These are phyloP conservation scores for Rhodamnia argentea DNA, from an alignment of 345 rosid genomes.

Conservation along the genomic window DNA sequence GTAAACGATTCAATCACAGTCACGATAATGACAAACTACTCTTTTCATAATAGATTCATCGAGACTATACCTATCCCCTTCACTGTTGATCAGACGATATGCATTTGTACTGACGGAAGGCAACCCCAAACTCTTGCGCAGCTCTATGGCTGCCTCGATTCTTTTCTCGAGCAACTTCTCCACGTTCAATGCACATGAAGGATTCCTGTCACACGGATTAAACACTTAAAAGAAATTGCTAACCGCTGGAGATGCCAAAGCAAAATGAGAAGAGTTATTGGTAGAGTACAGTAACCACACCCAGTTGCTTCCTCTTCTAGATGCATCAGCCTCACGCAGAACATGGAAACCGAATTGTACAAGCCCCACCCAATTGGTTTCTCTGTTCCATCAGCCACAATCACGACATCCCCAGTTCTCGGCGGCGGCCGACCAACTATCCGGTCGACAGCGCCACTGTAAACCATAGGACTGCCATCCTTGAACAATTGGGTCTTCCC, in stretches of 20 bases:
- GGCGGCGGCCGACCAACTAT: slow-evolving; percentile 82
- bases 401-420: slow-evolving; percentile 72
- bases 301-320: slow-evolving; percentile 74
- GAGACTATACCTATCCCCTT: slow-evolving; percentile 71
- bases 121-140: slow-evolving; percentile 57
- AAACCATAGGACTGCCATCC: slow-evolving; percentile 89
- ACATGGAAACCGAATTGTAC: slow-evolving; percentile 83
- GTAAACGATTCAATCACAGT: not conserved
- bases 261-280: not conserved
- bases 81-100: slow-evolving; percentile 76
- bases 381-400: slow-evolving; percentile 78
- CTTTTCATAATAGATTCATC: not conserved
- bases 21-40: not conserved
- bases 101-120: slow-evolving; percentile 67
- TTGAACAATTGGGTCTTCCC: slow-evolving; percentile 86
- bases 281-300: slow-evolving; percentile 5
- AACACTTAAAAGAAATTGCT: not conserved
- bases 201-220: slow-evolving; percentile 38
- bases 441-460: slow-evolving; percentile 85
- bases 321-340: slow-evolving; percentile 88
- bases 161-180: slow-evolving; percentile 63
- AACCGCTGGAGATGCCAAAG: not conserved
- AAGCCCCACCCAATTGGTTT: slow-evolving; percentile 82
- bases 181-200: slow-evolving; percentile 67
- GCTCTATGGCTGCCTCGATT: slow-evolving; percentile 49